Percentiles rank a stretch among this genome's conserved stretches.
Evolutionary conservation across 192 early-diverging fungal species (phyloP).

Genomic region (Coemansia sp.): DNA sequence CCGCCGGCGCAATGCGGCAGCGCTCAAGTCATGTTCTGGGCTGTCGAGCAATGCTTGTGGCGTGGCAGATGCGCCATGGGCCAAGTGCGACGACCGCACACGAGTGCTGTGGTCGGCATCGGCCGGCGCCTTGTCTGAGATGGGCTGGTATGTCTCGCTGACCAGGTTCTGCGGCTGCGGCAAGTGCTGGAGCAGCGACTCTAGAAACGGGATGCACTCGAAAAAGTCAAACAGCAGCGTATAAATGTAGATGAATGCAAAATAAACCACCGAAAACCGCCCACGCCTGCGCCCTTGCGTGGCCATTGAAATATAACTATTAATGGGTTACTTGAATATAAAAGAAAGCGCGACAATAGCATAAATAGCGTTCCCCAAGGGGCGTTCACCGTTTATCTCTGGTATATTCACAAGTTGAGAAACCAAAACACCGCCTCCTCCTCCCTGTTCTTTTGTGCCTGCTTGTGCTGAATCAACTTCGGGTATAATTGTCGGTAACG

Average conservation of each 20-base stretch:
- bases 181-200: constrained; percentile 33
- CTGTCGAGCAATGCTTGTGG: not conserved
- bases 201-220: constrained; percentile 37
- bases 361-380: too few species aligned
- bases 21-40: constrained; percentile 3
- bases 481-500: not conserved
- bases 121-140: constrained; percentile 30
- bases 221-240: constrained; percentile 42
- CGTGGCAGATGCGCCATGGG: not conserved
- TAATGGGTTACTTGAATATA: not conserved
- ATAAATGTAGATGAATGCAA: constrained; percentile 49
- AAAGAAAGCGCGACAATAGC: too few species aligned
- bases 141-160: constrained; percentile 51
- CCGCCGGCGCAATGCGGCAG: constrained; percentile 25
- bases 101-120: constrained; percentile 8
- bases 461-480: not conserved
- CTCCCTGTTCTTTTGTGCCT: too few species aligned
- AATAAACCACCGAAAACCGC: constrained; percentile 49
- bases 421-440: too few species aligned
- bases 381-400: too few species aligned
- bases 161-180: constrained; percentile 50
- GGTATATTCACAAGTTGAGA: too few species aligned
- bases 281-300: constrained; percentile 17
- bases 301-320: constrained; percentile 5
- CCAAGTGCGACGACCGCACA: constrained; percentile 8